Evolutionary conservation across 768 basidiomycete species (phyloP).

Genomic region (Guyanaporus albipodus): DNA sequence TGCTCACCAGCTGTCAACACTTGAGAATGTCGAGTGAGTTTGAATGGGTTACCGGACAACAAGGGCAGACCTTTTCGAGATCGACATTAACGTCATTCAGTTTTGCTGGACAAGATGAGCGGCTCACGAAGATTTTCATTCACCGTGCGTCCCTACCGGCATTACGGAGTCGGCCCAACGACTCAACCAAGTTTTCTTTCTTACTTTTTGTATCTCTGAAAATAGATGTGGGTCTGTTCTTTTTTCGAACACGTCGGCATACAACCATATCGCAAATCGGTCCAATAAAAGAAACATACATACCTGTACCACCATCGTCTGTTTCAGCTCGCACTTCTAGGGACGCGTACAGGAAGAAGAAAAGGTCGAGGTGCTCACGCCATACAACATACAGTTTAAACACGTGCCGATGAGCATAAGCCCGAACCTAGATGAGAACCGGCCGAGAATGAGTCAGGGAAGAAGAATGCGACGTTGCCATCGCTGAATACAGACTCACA

Average conservation of each 20-base stretch:
- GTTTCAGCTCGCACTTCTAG: neutral
- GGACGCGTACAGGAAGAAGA: no score
- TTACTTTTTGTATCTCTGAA: constrained; percentile 38
- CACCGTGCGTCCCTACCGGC: constrained; percentile 40
- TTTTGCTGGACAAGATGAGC: neutral
- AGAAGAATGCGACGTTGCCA: neutral
- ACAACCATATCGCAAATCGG: no score
- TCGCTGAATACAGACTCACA: neutral
- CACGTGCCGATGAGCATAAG: constrained; percentile 15
- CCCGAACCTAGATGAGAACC: constrained; percentile 35
- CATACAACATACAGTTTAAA: constrained; percentile 14
- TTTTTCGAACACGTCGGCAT: no score
- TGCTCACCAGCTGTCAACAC: constrained; percentile 12
- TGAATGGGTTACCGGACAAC: constrained; percentile 11
- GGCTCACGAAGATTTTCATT: constrained; percentile 43
- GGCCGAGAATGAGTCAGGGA: constrained; percentile 25
- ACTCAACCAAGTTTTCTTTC: no score
- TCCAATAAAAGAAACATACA: neutral
- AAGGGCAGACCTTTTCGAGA: constrained; percentile 26
- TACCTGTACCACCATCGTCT: constrained; percentile 8
- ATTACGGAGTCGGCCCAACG: neutral
- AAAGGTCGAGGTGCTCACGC: constrained; percentile 1
- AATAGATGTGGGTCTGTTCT: constrained; percentile 50
- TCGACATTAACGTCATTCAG: neutral
- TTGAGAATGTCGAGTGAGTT: neutral